A percentile compares a stretch with the other conserved stretches of the same genome.
phyloP scores from a whole-genome alignment of 192 early-diverging fungal species.

The Dimargaris cristalligena region DNA sequence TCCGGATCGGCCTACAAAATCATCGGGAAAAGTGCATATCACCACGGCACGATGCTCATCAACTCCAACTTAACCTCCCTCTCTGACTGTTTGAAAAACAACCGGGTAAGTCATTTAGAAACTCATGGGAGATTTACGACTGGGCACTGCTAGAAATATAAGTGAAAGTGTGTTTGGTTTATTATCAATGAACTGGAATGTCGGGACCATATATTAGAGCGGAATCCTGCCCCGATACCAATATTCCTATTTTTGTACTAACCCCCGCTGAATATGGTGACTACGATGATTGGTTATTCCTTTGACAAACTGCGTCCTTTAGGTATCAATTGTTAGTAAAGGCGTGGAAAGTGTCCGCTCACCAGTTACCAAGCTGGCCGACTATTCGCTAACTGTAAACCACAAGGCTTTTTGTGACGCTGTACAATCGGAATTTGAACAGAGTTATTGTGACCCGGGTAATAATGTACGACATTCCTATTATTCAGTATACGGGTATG shows the following conservation, averaged over 20 bases:
- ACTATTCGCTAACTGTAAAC: conserved; percentile 64
- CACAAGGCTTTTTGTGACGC: conserved; percentile 71
- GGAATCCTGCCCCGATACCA: not conserved
- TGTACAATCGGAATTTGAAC: conserved; percentile 24
- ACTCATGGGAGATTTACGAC: no score
- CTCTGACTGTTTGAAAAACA: conserved; percentile 27
- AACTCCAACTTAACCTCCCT: conserved; percentile 56
- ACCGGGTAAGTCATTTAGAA: conserved; percentile 14
- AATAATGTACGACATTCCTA: not conserved
- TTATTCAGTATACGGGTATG: no score
- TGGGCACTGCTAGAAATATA: no score
- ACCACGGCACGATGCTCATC: conserved; percentile 98
- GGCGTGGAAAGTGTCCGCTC: conserved; percentile 87
- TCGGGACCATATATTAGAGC: conserved; percentile 19
- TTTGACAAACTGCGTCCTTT: not conserved
- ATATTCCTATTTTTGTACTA: conserved; percentile 6
- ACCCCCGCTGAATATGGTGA: not conserved
- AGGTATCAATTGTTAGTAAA: conserved; percentile 51
- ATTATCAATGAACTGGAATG: conserved; percentile 12
- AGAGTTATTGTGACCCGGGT: not conserved
- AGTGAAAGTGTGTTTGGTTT: not conserved
- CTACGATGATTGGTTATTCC: conserved; percentile 10
- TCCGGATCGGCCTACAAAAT: conserved; percentile 93
- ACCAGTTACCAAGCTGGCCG: conserved; percentile 61
- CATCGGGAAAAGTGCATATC: conserved; percentile 64